phyloP scores from a whole-genome alignment of 306 rosid genomes.

The Albizia julibrissin region DNA sequence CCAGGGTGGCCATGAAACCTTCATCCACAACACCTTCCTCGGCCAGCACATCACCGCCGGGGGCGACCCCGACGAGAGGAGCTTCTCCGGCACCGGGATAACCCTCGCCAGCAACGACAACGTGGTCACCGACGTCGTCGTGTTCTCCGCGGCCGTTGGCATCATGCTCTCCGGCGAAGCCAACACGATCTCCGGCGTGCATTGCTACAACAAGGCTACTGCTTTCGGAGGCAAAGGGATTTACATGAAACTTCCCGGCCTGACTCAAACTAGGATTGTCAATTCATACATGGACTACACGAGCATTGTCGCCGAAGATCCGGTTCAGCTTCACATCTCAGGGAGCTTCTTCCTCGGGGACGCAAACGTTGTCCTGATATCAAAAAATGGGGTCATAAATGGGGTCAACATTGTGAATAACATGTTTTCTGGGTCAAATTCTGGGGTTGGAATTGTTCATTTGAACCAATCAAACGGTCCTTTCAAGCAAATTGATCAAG shows the following conservation, averaged over 20 bases:
- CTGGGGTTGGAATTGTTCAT: constrained; percentile 63
- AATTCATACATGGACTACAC: constrained; percentile 91
- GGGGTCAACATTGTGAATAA: constrained; percentile 83
- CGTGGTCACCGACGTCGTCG: constrained; percentile 78
- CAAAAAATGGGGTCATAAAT: constrained; percentile 57
- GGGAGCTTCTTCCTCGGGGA: constrained; percentile 87
- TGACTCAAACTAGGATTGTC: constrained; percentile 77
- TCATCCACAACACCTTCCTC: constrained; percentile 75
- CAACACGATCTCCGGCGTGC: constrained; percentile 69
- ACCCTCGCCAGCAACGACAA: constrained; percentile 76
- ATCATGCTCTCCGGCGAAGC: constrained; percentile 75
- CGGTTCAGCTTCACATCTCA: constrained; percentile 77
- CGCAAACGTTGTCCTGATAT: constrained; percentile 65
- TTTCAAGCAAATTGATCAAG: constrained; percentile 70
- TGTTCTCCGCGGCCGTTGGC: constrained; percentile 76
- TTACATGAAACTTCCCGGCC: constrained; percentile 65
- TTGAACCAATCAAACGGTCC: constrained; percentile 59
- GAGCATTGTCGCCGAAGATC: constrained; percentile 88
- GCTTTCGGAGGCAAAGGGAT: constrained; percentile 90
- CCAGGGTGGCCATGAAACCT: constrained; percentile 82
- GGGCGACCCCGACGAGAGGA: constrained; percentile 50
- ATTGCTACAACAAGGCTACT: constrained; percentile 93
- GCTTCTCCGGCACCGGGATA: constrained; percentile 82
- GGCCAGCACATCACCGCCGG: constrained; percentile 97
- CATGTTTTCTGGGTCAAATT: constrained; percentile 70